Base-by-base conservation (phyloP, 139 green algal species). In the Chlorella vulgaris region DNA sequence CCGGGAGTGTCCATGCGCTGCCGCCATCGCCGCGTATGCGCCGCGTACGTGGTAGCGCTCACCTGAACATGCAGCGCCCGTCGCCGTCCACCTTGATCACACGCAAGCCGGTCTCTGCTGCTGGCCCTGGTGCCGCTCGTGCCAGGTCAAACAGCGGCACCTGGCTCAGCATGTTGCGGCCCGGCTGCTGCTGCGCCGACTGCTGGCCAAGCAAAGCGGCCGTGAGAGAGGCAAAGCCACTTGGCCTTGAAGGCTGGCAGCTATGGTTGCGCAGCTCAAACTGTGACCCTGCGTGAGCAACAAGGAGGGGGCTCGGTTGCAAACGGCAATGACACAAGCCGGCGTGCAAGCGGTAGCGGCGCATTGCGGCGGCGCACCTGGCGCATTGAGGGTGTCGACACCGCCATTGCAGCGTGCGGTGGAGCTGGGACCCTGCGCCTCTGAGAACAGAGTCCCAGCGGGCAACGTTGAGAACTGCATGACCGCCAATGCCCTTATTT, bases 51-150 rank as follows among this genome's bases (percentile, higher is more conserved):
- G n/a, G n/a, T 13, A 7, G 10, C n/a, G 1, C 31, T 5, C 47
- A 79, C 22, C 91, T 65, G 81, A 94, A 94, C 86, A 94, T 90
- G 81, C 91, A 94, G 55, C 87, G 83, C 4, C 91, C 91, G 62
- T 94, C 91, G 0, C 83, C 89, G 40, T 62, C 63, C 19, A 93
- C 84, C 4, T 60, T 60, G 1, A 90, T 43, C 28, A 92, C 82
- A 3, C 76, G 47, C 10, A 91, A 42, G 15, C 71, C 69, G 8
- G 53, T 74, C 84, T 88, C 81, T 69, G 65, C 29, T 0, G 78
- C 58, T 18, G 76, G 76, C 28, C 43, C 65, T 26, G 61, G n/a
- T 66, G 65, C 43, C 28, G 66, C 78, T 15, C 74, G 58, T 36
- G 74, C 74, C 58, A 87, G 69, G 4, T 79, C 38, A 55, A 87